Conservation (phyloP, 208 protist species). For the Crithidia fasciculata region DNA sequence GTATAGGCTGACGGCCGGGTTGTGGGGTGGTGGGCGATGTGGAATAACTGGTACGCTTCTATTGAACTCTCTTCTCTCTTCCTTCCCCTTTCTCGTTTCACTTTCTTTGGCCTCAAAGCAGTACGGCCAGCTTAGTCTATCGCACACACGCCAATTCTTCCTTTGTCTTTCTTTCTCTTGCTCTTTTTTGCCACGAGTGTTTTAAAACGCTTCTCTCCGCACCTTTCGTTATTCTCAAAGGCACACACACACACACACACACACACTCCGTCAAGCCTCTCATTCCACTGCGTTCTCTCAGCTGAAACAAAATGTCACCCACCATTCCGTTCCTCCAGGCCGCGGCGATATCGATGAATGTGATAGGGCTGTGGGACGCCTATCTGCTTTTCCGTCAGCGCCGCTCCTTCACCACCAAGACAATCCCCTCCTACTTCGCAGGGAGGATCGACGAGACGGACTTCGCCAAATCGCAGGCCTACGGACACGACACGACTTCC, state of each 20-base stretch:
- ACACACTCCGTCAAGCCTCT: too few relatives aligned
- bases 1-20: too few relatives aligned
- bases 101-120: too few relatives aligned
- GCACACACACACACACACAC: too few relatives aligned
- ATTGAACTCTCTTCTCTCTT: not conserved
- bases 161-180: not conserved
- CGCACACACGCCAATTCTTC: too few relatives aligned
- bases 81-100: not conserved
- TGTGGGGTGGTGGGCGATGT: too few relatives aligned
- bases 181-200: constrained; percentile 1
- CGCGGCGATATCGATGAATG: constrained; percentile 50
- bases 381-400: constrained; percentile 63
- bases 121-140: too few relatives aligned
- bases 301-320: constrained; percentile 6
- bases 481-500: constrained; percentile 37
- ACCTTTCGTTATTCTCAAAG: too few relatives aligned
- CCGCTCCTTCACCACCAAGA: constrained; percentile 25
- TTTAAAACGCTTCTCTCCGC: too few relatives aligned
- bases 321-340: constrained; percentile 38
- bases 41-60: too few relatives aligned
- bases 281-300: not conserved
- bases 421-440: constrained; percentile 33
- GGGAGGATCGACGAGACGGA: constrained; percentile 43
- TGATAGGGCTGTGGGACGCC: constrained; percentile 52
- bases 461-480: constrained; percentile 51